These are phyloP conservation scores for Paecilomyces dactylethromorphus DNA, from an alignment of 2,329 filamentous ascomycete genomes.

Conservation along the genomic window DNA sequence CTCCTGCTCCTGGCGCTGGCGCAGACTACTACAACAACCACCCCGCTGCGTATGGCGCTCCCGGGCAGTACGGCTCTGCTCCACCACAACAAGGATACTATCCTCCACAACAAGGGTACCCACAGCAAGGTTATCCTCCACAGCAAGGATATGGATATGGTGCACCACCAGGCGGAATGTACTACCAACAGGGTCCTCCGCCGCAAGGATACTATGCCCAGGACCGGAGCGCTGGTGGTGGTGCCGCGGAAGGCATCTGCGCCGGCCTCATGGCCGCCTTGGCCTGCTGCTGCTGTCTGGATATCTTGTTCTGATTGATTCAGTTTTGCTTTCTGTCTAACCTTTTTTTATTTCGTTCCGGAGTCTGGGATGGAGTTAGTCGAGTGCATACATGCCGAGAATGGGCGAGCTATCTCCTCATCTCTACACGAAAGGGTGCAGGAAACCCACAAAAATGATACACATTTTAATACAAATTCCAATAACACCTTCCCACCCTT, in stretches of 20 bases:
- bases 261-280: conserved; percentile 42
- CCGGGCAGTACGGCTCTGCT: background rate
- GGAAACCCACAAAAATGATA: background rate
- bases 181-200: conserved; percentile 32
- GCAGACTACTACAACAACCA: conserved; percentile 26
- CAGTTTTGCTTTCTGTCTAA: background rate
- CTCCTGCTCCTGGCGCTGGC: conserved; percentile 21
- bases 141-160: conserved; percentile 22
- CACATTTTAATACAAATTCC: background rate
- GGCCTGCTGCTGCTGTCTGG: conserved; percentile 46
- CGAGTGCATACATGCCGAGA: background rate
- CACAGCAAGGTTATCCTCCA: conserved; percentile 10
- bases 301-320: conserved; percentile 35
- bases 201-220: conserved; percentile 33
- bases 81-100: background rate
- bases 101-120: conserved; percentile 15
- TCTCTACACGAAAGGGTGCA: background rate
- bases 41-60: conserved; percentile 7
- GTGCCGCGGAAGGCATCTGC: conserved; percentile 32
- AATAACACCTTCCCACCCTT: background rate
- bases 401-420: background rate
- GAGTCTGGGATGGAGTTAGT: background rate
- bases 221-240: conserved; percentile 24
- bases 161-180: conserved; percentile 26
- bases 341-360: background rate